Evolutionary conservation across 1,284 basidiomycete species (phyloP).

Genomic region (Rhodofomes roseus): DNA sequence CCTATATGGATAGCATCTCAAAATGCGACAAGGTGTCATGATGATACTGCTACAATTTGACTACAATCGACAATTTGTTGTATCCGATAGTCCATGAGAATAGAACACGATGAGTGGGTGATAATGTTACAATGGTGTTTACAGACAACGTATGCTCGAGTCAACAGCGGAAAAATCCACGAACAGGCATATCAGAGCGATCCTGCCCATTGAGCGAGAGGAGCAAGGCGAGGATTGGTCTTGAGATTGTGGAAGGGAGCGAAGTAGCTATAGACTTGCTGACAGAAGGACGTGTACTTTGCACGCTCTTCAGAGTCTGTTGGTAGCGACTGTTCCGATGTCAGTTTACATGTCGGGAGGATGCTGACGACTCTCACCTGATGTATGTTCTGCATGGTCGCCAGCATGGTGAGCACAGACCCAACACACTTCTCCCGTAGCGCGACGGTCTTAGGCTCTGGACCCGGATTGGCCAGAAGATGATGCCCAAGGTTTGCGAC

Average conservation of each 20-base stretch:
- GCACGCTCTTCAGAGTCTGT: constrained; percentile 1
- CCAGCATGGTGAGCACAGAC: constrained; percentile 19
- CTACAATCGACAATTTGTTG: background rate
- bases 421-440: constrained; percentile 19
- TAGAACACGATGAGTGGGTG: background rate
- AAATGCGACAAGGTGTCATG: background rate
- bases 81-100: background rate
- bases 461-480: constrained; percentile 9
- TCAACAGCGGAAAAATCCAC: background rate
- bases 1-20: constrained; percentile 18
- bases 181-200: background rate
- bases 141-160: background rate
- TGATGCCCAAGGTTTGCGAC: constrained; percentile 18
- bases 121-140: background rate
- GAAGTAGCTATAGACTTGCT: constrained; percentile 1
- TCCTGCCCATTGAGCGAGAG: background rate
- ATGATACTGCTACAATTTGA: background rate
- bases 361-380: constrained; percentile 12
- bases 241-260: background rate
- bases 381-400: constrained; percentile 21
- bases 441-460: constrained; percentile 6
- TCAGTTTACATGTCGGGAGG: background rate
- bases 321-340: background rate
- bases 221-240: constrained; percentile 1
- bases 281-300: constrained; percentile 7